Evolutionary conservation across 2,329 filamentous ascomycete genomes (phyloP), one percentile per base, ranked within the genome.

Genomic region (Ophiocordyceps camponoti-leonardi): DNA sequence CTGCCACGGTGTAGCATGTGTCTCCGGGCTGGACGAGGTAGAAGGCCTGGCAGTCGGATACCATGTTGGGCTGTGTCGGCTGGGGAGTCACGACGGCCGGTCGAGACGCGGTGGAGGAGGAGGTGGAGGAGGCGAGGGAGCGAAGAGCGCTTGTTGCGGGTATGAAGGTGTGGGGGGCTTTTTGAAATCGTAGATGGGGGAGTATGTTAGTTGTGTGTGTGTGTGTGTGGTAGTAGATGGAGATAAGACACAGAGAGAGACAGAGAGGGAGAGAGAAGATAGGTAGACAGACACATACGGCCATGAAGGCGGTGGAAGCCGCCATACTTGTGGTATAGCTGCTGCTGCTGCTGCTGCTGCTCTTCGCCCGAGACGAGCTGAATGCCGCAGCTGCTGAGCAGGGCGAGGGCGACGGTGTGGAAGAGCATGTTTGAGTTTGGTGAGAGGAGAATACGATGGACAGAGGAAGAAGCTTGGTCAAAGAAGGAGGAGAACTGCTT

Each of bases 1-100:
- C 41, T 18, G 49, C 48, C 20, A 58, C 52, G 18, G 33, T 44
- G 11, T 19, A 22, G 44, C 58, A 59, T 7, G 31, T 48, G 5
- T 54, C 47, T n/a, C 48, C 51, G 8, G 41, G 13, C 13, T 42
- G 12, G 18, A 54, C 51, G n/a, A 33, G 22, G 43, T 46, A 39
- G 30, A 46, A 48, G 30, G 35, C 41, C 14, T 43, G 44, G 39
- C 47, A 48, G 40, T 42, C 44, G 35, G 28, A 13, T 4, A 47
- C 44, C 35, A 48, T 48, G 39, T 28, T 33, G 26, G 47, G 23
- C 42, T 47, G 46, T 3, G 23, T 16, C 3, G 46, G 46, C n/a
- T 19, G 28, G 1, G 46, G 46, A 3, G 42, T 47, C 7, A 7
- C 26, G 20, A 44, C 39, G 16, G 41, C 8, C 14, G 16, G 33